These are phyloP conservation scores for Pseudohalonectria lignicola DNA, from an alignment of 2,329 filamentous ascomycete genomes.

Conservation along the genomic window DNA sequence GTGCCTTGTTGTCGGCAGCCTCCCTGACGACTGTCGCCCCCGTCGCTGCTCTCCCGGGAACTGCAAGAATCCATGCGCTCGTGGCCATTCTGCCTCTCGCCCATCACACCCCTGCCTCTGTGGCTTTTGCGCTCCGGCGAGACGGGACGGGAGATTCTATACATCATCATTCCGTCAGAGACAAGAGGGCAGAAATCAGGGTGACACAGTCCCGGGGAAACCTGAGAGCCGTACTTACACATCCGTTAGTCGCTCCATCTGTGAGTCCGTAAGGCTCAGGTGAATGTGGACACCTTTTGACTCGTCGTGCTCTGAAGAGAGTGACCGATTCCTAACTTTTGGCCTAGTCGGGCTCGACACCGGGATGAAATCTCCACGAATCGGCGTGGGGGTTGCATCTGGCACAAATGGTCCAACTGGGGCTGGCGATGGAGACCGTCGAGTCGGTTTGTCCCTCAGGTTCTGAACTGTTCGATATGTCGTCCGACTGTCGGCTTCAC, in stretches of 20 bases:
- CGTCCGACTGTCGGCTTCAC: too few species aligned
- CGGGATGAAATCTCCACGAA: constrained; percentile 26
- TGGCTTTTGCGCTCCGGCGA: not conserved
- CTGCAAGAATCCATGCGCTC: too few species aligned
- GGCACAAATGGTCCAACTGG: not conserved
- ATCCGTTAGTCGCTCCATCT: constrained; percentile 35
- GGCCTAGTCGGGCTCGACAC: constrained; percentile 16
- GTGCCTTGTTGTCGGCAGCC: too few species aligned
- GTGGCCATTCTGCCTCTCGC: too few species aligned
- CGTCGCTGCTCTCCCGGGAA: too few species aligned
- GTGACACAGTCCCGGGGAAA: too few species aligned
- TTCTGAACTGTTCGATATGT: too few species aligned
- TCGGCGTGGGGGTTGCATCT: constrained; percentile 3
- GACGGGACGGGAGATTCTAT: constrained; percentile 4
- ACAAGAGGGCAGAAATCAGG: not conserved
- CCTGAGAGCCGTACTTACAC: constrained; percentile 31
- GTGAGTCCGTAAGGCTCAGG: constrained; percentile 35
- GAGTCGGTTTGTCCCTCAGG: too few species aligned
- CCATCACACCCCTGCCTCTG: not conserved
- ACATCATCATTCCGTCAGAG: constrained; percentile 1
- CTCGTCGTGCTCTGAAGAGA: constrained; percentile 21
- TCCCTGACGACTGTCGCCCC: too few species aligned
- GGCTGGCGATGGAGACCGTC: too few species aligned
- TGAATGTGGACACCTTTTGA: constrained; percentile 30
- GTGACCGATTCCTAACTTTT: constrained; percentile 16